Conservation (phyloP, 176 grass and related monocot genomes). For the Rhynchospora tenuis region DNA sequence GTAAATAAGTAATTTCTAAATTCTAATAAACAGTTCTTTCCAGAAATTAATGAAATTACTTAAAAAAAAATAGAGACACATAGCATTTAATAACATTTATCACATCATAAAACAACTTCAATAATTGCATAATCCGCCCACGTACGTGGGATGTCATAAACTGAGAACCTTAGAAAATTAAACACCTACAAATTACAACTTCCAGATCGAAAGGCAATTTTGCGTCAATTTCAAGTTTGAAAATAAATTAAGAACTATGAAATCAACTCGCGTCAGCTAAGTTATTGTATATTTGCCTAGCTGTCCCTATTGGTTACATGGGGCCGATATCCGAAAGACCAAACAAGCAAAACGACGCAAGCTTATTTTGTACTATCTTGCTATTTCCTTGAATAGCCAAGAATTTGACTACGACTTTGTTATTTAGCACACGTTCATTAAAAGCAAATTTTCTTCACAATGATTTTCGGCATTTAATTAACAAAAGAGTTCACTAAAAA, state of each 20-base stretch:
- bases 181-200: neutral
- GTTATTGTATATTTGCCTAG: neutral
- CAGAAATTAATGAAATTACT: no score
- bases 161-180: neutral
- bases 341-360: neutral
- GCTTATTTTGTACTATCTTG: neutral
- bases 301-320: neutral
- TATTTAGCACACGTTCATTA: no score
- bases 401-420: neutral
- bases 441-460: no score
- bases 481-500: neutral
- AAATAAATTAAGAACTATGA: neutral
- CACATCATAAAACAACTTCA: neutral
- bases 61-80: no score
- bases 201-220: neutral
- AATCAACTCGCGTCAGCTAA: neutral
- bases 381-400: neutral
- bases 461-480: no score
- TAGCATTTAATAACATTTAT: neutral
- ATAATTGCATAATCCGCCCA: neutral
- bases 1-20: no score
- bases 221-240: neutral
- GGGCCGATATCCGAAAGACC: neutral
- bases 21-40: no score
- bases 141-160: neutral